These are phyloP conservation scores for Aspergillus melleus DNA, from an alignment of 2,329 filamentous ascomycete species.

Conservation along the genomic window DNA sequence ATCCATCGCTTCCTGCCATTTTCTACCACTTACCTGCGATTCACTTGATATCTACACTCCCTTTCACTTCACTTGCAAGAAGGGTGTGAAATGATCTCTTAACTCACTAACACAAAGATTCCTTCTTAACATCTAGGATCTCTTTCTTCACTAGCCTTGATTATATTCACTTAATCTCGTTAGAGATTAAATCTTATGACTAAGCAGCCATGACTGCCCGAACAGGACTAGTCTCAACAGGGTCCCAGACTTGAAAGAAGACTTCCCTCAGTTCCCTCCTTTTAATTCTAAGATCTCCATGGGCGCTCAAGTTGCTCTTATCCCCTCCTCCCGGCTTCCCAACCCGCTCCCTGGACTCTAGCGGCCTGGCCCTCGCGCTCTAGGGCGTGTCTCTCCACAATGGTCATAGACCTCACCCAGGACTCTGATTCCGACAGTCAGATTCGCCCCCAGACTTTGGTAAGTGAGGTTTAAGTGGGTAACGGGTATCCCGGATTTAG, in stretches of 20 bases:
- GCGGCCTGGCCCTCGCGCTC: neutral
- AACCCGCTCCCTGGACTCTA: neutral
- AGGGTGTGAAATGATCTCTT: neutral
- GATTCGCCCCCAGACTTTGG: constrained; percentile 1
- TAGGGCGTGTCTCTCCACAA: constrained; percentile 2
- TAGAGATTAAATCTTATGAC: neutral
- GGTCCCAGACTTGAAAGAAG: neutral
- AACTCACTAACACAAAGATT: neutral
- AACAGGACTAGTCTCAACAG: neutral
- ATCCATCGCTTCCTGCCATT: too few relatives aligned
- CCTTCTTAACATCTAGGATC: neutral
- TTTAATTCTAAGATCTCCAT: neutral
- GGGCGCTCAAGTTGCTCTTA: neutral
- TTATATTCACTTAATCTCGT: constrained; percentile 1
- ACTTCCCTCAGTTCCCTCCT: neutral
- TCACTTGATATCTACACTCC: neutral
- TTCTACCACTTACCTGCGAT: too few relatives aligned
- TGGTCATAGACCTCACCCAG: constrained; percentile 28
- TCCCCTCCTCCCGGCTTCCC: neutral
- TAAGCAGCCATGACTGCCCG: neutral
- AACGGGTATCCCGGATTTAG: neutral
- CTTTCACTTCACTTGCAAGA: neutral
- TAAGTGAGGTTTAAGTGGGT: constrained; percentile 5
- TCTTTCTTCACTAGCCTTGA: neutral
- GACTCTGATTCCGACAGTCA: constrained; percentile 26